Evolutionary conservation across 1,139 yeast species (phyloP), one percentile per base, ranked within the genome.

Genomic region (Hyphopichia pseudoburtonii): DNA sequence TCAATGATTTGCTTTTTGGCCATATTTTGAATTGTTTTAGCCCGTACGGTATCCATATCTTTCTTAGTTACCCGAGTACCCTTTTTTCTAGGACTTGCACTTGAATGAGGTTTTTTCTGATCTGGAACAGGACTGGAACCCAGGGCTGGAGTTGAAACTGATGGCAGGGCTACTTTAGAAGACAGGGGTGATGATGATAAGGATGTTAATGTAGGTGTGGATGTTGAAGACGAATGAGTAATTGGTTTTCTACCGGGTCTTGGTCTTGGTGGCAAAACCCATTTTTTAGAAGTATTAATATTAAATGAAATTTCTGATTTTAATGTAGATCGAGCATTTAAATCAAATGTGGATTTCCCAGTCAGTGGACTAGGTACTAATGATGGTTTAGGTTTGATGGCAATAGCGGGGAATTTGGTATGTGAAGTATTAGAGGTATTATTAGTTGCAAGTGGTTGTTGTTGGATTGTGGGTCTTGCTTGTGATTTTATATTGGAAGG

Each of bases 191-290:
- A n/a, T n/a, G n/a, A n/a, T n/a, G n/a, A n/a, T n/a, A n/a, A n/a
- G n/a, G n/a, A n/a, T n/a, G n/a, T n/a, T n/a, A n/a, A 23, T 7
- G 12, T 23, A 8, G 28, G 17, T 26, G 28, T 5, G 5, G 28
- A 34, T 26, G 27, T 18, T 17, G 29, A 14, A 15, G 31, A 11
- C 21, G 33, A 8, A 7, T 26, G 33, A 19, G 53, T 47, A 5
- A 50, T 56, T 5, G 78, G 78, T 47, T 73, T 73, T 35, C 83
- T 61, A 10, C 83, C 83, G 0, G 83, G 82, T 37, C 82, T 66
- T 2, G 85, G 84, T 37, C 85, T 59, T 2, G 85, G 85, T 2
- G 85, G 86, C 30, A 80, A 57, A 2, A 80, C 80, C 86, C 86
- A 80, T 45, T 73, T 70, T 43, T 75, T 76, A 27, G 79, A 72